Evolutionary conservation across 768 basidiomycete genomes (phyloP), one percentile per base, ranked within the genome.

Genomic region (Inosperma sp.): DNA sequence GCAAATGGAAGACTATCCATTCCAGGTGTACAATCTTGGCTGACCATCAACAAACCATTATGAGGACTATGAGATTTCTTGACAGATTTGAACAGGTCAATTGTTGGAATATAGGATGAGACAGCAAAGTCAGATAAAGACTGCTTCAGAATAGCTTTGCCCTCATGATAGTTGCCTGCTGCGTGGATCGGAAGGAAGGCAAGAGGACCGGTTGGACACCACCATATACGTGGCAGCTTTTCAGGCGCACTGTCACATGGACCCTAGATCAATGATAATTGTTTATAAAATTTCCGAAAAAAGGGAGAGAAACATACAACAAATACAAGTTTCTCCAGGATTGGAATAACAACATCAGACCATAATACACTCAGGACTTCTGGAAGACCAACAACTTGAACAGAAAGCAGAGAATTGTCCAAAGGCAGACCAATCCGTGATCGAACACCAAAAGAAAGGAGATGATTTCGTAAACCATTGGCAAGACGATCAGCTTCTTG

Each of bases 201-300:
- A n/a, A n/a, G n/a, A n/a, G n/a, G n/a, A n/a, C n/a, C n/a, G n/a
- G n/a, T n/a, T n/a, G n/a, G n/a, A n/a, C n/a, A n/a, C n/a, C n/a
- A n/a, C n/a, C n/a, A n/a, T n/a, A n/a, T n/a, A 67, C 21, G 66
- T 49, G 0, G 68, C 65, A 22, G 69, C 57, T 56, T n/a, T 31
- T 31, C 30, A 8, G 30, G n/a, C 30, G 58, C 47, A 21, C 48
- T 48, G 2, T 22, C n/a, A 7, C 36, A 36, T 13, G 36, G n/a
- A 23, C 19, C 17, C 16, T 16, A 16, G 7, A 35, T 27, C 39
- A 17, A 30, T 16, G 17, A 16, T 4, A 33, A 16, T 21, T 16
- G 7, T 21, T 16, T 19, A 30, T 41, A 30, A n/a, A n/a, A n/a
- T n/a, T n/a, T n/a, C 16, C 21, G 1, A 19, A 12, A 21, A 17